Conservation (phyloP, 192 early-diverging fungal species). For the Coemansia sp. region DNA sequence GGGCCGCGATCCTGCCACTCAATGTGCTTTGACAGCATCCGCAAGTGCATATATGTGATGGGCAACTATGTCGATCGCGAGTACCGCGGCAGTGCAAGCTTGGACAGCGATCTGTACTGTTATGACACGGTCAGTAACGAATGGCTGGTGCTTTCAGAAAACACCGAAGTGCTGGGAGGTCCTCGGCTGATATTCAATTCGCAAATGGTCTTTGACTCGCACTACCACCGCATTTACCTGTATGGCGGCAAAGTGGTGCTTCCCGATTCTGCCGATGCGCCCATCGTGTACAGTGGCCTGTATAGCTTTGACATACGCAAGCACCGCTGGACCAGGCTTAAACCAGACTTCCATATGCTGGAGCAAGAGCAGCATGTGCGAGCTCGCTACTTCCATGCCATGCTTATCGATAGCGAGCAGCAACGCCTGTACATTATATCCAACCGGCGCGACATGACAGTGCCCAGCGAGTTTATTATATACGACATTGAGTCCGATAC, state of each 20-base stretch:
- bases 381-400: conserved; percentile 85
- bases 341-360: conserved; percentile 59
- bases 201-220: conserved; percentile 86
- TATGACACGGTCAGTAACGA: conserved; percentile 67
- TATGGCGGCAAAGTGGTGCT: conserved; percentile 84
- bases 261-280: conserved; percentile 59
- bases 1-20: conserved; percentile 88
- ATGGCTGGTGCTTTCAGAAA: conserved; percentile 73
- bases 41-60: conserved; percentile 73
- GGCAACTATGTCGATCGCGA: conserved; percentile 88
- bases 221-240: conserved; percentile 71
- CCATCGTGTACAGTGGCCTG: conserved; percentile 78
- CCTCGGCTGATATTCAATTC: conserved; percentile 89
- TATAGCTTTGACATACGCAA: conserved; percentile 73
- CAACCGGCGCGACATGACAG: conserved; percentile 81
- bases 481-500: conserved; percentile 79
- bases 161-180: conserved; percentile 82
- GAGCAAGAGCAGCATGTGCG: conserved; percentile 65
- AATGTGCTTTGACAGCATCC: conserved; percentile 80
- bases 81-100: conserved; percentile 59
- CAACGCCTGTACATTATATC: conserved; percentile 86
- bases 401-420: conserved; percentile 73
- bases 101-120: conserved; percentile 86
- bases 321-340: conserved; percentile 72
- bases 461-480: conserved; percentile 75